Base-by-base conservation (phyloP, 768 basidiomycete species). In the Tricholomella constricta region DNA sequence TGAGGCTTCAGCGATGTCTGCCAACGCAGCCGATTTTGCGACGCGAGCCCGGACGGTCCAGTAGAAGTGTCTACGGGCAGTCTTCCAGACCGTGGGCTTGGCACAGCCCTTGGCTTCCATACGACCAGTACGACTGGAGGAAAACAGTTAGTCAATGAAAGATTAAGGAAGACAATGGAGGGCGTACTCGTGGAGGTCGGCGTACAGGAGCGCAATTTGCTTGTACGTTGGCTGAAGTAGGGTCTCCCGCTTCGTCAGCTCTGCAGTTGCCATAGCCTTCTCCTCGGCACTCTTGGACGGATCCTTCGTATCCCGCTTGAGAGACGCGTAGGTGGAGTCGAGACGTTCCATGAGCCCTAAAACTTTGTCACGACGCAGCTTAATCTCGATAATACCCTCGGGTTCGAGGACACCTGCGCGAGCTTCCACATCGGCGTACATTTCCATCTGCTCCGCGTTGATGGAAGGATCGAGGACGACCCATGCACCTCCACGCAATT, bases 51-150 rank as follows among this genome's bases (percentile, higher is more conserved):
- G 88, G 26, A 92, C 79, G 37, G 90, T 84, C 94, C 94, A 97
- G 74, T 96, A 96, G 81, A 98, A 95, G 65, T 86, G 80, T 55
- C 94, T 83, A 54, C 93, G 86, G 50, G 94, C 85, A 47, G 90
- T 80, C 70, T 90, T 92, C 95, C 95, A 98, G 41, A 86, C 81
- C 25, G 84, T 78, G 17, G 91, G 79, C 56, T 87, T 88, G 7
- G 95, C 95, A 59, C 95, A 95, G 15, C 92, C 94, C 74, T 98
- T 98, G 23, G 95, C 95, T 72, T 97, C 92, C 94, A 97, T 96
- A 42, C 95, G 92, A 43, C 94, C 94, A 40, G 84, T 81, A 43
- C 95, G 92, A 71, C 94, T 96, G 64, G 52, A 53, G 50, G 37
- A n/a, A 56, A 35, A 34, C 50, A 17, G 48, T 53, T 38, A 62